These are phyloP conservation scores for Yarrowia sp. DNA, from an alignment of 805 yeast species.

Conservation along the genomic window DNA sequence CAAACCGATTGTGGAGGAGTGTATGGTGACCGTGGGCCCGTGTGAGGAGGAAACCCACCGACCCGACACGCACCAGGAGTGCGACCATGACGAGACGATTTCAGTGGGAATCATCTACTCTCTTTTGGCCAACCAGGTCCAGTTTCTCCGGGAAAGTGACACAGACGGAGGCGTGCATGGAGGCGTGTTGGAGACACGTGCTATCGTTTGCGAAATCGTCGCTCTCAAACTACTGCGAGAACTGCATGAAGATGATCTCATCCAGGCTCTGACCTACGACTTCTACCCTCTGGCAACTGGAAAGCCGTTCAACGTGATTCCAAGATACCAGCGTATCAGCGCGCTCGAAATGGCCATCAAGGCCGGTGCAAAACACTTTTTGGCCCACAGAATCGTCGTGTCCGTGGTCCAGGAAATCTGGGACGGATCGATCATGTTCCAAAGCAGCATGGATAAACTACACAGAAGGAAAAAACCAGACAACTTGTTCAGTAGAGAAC, in stretches of 20 bases:
- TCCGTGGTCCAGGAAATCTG: conserved; percentile 58
- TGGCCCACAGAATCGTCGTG: conserved; percentile 60
- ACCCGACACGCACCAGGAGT: neutral
- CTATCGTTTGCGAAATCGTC: conserved; percentile 60
- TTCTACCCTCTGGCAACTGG: conserved; percentile 57
- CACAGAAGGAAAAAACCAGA: conserved; percentile 48
- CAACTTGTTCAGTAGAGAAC: conserved; percentile 41
- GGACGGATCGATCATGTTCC: conserved; percentile 58
- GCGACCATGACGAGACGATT: conserved; percentile 41
- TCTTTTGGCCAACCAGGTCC: conserved; percentile 51
- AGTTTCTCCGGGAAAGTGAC: conserved; percentile 50
- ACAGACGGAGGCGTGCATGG: conserved; percentile 40
- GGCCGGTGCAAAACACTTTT: conserved; percentile 59
- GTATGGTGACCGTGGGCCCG: conserved; percentile 42
- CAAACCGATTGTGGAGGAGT: conserved; percentile 56
- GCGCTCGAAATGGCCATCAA: conserved; percentile 61
- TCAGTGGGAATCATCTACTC: conserved; percentile 53
- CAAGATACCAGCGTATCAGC: conserved; percentile 53
- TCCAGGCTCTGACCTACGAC: conserved; percentile 56
- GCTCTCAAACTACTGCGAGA: conserved; percentile 60
- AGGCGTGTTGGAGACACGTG: conserved; percentile 54
- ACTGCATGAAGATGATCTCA: conserved; percentile 53
- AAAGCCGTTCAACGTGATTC: conserved; percentile 44
- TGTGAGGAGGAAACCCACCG: conserved; percentile 12
- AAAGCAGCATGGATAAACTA: conserved; percentile 51